Evolutionary conservation across 768 basidiomycete species (phyloP), one percentile per base, ranked within the genome.

Genomic region (Calocera cornea): DNA sequence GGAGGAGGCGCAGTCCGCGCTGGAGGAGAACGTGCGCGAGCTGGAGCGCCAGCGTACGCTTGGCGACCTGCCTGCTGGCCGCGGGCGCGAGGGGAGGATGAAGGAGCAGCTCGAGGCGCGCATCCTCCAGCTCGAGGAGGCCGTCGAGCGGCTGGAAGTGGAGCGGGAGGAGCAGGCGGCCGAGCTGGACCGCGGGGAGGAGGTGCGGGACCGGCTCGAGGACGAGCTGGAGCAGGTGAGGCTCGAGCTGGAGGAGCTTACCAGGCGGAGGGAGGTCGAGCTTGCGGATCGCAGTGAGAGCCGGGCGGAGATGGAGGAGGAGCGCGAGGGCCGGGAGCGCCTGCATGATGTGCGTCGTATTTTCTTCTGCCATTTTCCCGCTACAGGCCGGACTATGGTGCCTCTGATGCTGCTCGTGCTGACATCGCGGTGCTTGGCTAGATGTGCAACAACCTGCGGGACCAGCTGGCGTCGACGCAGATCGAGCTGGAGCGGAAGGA

Each of bases 11-110:
- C 81, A 85, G 67, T 86, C 82, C 0, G 75, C 91, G 33, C 77
- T 92, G 41, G 85, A 90, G 73, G 92, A 95, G 70, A 90, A 90
- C 73, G 82, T 87, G 75, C 88, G 92, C 36, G 92, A 94, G 77
- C 85, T 93, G 64, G 86, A 89, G 38, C 81, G 86, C 8, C 77
- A 94, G 41, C 81, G 83, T 36, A 87, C 88, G 60, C 79, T 87
- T 27, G 81, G 79, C 3, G 82, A 81, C 17, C 68, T 77, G 36
- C 79, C 80, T 1, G 72, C 75, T 16, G 80, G 79, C 11, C 80
- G 79, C 47, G 76, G 74, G 38, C 72, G 79, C 41, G 74, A 77
- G 44, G 81, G 78, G 29, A 78, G 81, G 34, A 73, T 83, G 74
- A 79, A 83, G 64, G 77, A 80, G 63, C 79, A 80, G 60, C 67